phyloP scores from a whole-genome alignment of 202 grass and related monocot species.

The Thinopyrum obtusiflorum region DNA sequence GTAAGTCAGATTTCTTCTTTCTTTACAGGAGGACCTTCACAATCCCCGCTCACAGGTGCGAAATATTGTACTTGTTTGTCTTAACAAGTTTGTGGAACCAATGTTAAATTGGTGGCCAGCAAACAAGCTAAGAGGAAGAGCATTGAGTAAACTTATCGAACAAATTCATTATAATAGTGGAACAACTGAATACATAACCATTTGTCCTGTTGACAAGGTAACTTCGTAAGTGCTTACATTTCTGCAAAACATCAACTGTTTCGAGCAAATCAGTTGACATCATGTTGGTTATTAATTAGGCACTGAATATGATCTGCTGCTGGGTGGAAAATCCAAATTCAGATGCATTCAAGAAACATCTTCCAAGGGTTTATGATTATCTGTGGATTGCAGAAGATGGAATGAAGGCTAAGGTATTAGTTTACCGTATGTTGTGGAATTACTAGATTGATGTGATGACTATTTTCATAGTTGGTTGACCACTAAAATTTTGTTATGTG shows the following conservation, averaged over 20 bases:
- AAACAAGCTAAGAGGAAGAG: not conserved
- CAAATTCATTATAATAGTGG: not conserved
- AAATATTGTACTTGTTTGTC: not conserved
- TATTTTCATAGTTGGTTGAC: too few species aligned
- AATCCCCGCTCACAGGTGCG: not conserved
- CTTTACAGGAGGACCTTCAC: not conserved
- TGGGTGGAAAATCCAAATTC: not conserved
- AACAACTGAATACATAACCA: not conserved
- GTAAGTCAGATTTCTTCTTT: not conserved
- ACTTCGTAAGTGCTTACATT: not conserved
- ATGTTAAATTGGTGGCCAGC: not conserved
- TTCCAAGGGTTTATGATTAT: not conserved
- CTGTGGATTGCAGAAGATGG: constrained; percentile 38
- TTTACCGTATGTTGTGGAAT: not conserved
- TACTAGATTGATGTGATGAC: too few species aligned
- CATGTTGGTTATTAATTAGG: not conserved
- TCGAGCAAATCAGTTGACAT: not conserved
- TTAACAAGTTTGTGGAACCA: not conserved
- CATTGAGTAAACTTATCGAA: not conserved
- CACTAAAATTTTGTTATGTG: too few species aligned
- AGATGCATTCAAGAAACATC: not conserved
- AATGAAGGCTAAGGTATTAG: constrained; percentile 40
- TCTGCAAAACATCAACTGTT: not conserved
- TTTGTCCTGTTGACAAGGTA: not conserved
- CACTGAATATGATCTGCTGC: not conserved